These are phyloP conservation scores for Lepraria neglecta DNA, from an alignment of 495 filamentous ascomycete species.

Conservation along the genomic window DNA sequence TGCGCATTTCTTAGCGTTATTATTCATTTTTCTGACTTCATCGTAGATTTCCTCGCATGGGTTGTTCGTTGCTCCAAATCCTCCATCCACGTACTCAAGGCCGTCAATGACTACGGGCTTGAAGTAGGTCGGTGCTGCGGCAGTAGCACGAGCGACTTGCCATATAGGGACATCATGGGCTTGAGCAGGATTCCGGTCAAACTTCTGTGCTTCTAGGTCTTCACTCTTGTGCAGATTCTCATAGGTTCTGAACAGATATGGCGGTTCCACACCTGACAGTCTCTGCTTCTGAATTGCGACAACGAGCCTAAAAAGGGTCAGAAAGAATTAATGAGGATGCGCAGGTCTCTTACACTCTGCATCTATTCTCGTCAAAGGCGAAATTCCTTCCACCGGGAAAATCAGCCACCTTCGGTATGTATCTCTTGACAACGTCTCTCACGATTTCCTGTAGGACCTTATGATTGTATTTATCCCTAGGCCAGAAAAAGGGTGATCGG, in stretches of 20 bases:
- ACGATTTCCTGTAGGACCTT: too few relatives aligned
- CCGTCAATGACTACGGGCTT: constrained; percentile 30
- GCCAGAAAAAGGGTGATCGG: background rate
- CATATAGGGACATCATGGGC: constrained; percentile 39
- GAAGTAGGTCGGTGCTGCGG: constrained; percentile 49
- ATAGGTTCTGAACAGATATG: constrained; percentile 8
- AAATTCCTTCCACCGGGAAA: background rate
- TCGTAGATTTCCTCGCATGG: constrained; percentile 27
- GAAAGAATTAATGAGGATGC: too few relatives aligned
- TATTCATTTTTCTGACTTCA: constrained; percentile 25
- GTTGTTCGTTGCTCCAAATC: constrained; percentile 31
- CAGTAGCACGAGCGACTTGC: constrained; percentile 48
- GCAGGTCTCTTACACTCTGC: background rate
- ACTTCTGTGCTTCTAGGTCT: too few relatives aligned
- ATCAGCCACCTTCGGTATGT: too few relatives aligned
- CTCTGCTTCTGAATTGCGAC: too few relatives aligned
- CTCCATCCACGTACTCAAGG: constrained; percentile 26
- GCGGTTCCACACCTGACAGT: background rate
- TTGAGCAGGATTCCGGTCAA: constrained; percentile 25
- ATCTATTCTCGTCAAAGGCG: background rate
- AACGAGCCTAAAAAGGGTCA: too few relatives aligned
- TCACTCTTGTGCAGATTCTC: constrained; percentile 9
- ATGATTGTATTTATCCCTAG: background rate
- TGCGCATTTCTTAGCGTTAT: constrained; percentile 10
- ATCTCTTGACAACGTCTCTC: too few relatives aligned